A percentile compares a stretch with the other conserved stretches of the same genome.
Evolutionary conservation across 2,329 filamentous ascomycete genomes (phyloP).

Genomic region (Magnaporthiopsis rhizophila): DNA sequence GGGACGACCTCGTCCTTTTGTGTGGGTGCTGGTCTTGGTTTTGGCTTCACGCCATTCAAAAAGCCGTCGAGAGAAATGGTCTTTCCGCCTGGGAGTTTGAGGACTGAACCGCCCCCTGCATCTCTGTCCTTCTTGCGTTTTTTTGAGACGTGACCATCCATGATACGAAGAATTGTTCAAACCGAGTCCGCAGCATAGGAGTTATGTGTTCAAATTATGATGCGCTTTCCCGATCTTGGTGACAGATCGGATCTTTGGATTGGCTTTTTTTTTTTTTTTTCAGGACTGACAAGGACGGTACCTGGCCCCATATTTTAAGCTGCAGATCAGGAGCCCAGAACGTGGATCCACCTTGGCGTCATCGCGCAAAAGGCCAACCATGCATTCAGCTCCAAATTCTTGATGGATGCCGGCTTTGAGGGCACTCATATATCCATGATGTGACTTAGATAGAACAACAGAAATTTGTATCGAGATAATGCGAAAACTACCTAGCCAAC

Average conservation of each 20-base stretch:
- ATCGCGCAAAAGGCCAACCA: too few relatives aligned
- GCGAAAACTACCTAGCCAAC: not conserved
- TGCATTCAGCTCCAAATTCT: too few relatives aligned
- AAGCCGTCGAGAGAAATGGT: conserved; percentile 42
- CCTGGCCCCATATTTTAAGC: not conserved
- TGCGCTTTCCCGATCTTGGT: too few relatives aligned
- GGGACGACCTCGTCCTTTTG: not conserved
- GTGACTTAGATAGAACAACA: not conserved
- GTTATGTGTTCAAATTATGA: not conserved
- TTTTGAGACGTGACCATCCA: conserved; percentile 12
- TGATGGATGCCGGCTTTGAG: not conserved
- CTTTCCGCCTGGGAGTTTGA: conserved; percentile 38
- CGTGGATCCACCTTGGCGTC: not conserved
- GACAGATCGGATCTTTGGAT: too few relatives aligned
- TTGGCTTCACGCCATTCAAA: conserved; percentile 18
- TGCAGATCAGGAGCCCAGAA: not conserved
- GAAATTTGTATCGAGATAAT: not conserved
- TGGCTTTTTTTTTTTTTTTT: not conserved
- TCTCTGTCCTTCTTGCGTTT: conserved; percentile 25
- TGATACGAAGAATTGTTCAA: not conserved
- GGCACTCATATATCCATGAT: not conserved
- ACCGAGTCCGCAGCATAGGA: not conserved
- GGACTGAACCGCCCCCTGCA: conserved; percentile 26
- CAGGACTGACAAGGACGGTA: not conserved
- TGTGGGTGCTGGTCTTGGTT: not conserved